Evolutionary conservation across 495 filamentous ascomycete genomes (phyloP).

Genomic region (Pseudoneurospora amorphoporcata): DNA sequence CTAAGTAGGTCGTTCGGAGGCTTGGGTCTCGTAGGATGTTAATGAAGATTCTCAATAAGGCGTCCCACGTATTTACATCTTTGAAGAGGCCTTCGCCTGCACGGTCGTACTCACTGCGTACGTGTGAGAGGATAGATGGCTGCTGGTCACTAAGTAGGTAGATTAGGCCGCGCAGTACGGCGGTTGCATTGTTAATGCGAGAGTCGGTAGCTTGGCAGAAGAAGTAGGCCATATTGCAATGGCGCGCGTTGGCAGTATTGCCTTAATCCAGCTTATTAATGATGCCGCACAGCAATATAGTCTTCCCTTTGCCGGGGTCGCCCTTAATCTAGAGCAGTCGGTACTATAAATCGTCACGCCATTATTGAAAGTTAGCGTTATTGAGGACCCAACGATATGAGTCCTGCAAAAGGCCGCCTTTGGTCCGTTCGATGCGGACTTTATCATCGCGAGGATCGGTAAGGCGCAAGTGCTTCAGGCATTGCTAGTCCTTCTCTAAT

Average conservation of each 20-base stretch:
- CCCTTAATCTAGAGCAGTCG: too few relatives aligned
- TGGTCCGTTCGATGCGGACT: not conserved
- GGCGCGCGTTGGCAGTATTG: not conserved
- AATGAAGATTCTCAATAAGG: too few relatives aligned
- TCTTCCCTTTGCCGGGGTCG: too few relatives aligned
- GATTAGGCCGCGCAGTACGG: slow-evolving; percentile 26
- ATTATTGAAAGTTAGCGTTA: too few relatives aligned
- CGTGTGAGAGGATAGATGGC: too few relatives aligned
- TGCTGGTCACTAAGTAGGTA: slow-evolving; percentile 8
- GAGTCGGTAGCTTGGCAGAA: slow-evolving; percentile 11
- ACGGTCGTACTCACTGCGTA: too few relatives aligned
- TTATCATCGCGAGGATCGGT: too few relatives aligned
- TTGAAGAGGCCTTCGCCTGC: too few relatives aligned
- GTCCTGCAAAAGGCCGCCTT: slow-evolving; percentile 29
- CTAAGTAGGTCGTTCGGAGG: slow-evolving; percentile 15
- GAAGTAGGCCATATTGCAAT: slow-evolving; percentile 29
- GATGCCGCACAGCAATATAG: slow-evolving; percentile 30
- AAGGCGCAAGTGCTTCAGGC: too few relatives aligned
- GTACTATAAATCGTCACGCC: too few relatives aligned
- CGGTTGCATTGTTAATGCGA: slow-evolving; percentile 22
- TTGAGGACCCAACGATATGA: slow-evolving; percentile 11
- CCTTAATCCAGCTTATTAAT: slow-evolving; percentile 23
- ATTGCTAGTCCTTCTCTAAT: too few relatives aligned
- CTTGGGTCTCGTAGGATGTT: not conserved
- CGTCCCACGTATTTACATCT: too few relatives aligned